Conservation (phyloP, 495 filamentous ascomycete genomes). For the Bathelium albidoporum region DNA sequence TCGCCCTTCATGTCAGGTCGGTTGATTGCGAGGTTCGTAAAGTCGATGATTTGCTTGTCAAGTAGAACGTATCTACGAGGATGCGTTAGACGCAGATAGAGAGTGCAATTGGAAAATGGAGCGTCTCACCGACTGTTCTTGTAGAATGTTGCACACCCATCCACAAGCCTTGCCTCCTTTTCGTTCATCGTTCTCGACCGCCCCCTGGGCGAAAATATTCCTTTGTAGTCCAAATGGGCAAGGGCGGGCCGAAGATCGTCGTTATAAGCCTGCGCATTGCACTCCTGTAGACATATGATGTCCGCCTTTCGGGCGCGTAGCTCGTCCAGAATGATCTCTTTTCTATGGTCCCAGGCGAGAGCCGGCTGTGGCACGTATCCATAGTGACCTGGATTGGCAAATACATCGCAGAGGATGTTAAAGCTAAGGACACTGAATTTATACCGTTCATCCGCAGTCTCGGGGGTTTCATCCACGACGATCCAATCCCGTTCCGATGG, state of each 20-base stretch:
- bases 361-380: conserved; percentile 76
- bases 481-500: conserved; percentile 66
- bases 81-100: not conserved
- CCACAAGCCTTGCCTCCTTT: conserved; percentile 73
- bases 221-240: conserved; percentile 78
- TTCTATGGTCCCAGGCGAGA: conserved; percentile 76
- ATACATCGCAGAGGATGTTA: conserved; percentile 91
- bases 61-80: conserved; percentile 60
- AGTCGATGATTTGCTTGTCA: conserved; percentile 87
- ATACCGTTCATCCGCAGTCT: conserved; percentile 30
- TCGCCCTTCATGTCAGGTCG: conserved; percentile 90
- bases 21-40: conserved; percentile 82
- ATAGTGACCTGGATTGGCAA: conserved; percentile 70
- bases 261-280: conserved; percentile 81
- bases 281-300: conserved; percentile 85
- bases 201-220: conserved; percentile 78
- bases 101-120: not conserved
- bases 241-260: conserved; percentile 77
- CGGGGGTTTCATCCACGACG: conserved; percentile 47
- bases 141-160: conserved; percentile 95
- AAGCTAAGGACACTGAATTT: conserved; percentile 75
- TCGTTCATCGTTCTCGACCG: conserved; percentile 84
- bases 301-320: conserved; percentile 72
- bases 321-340: conserved; percentile 68
- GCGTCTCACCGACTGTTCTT: conserved; percentile 59